Evolutionary conservation across 768 basidiomycete species (phyloP), one percentile per base, ranked within the genome.

Genomic region (Serendipita sp.): DNA sequence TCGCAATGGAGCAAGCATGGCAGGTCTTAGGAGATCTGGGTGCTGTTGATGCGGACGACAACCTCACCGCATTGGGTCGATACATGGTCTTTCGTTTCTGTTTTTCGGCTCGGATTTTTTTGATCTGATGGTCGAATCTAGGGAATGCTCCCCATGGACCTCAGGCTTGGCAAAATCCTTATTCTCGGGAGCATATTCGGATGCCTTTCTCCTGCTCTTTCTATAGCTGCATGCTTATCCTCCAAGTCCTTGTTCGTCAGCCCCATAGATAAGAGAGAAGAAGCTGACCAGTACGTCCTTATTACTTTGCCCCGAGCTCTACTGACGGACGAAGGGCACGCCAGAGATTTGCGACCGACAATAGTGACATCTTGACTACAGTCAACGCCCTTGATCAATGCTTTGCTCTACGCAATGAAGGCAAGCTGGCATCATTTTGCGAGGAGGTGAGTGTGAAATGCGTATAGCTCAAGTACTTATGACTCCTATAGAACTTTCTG

Each of bases 111-210:
- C 40, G 33, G 34, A 16, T 36, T 52, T 60, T 33, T 37, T 27
- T 34, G 8, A 10, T 23, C 36, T 60, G 11, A 60, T n/a, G 18
- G 8, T 4, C n/a, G 8, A 36, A n/a, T 65, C 11, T 68, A 92
- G 88, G 80, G 88, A 2, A 80, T 85, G 74, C 78, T 96, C n/a
- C 93, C 93, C 0, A 76, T 95, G 13, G 94, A 97, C 73, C 75
- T 94, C 8, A 80, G 91, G 44, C 79, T 97, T 31, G 90, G 83
- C 5, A 97, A 96, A 88, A 94, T 97, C 88, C 81, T 97, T 27
- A 81, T 96, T 4, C 76, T 96, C 0, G 91, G 82, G 0, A 81
- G 85, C 3, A 80, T 94, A 52, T 93, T 97, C 75, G 81, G 81
- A 67, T 94, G 91, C 68, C 74, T 95, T 6, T 84, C 83, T 63